These are phyloP conservation scores for Sherardia arvensis DNA, from an alignment of 257 asterid species.

Conservation along the genomic window DNA sequence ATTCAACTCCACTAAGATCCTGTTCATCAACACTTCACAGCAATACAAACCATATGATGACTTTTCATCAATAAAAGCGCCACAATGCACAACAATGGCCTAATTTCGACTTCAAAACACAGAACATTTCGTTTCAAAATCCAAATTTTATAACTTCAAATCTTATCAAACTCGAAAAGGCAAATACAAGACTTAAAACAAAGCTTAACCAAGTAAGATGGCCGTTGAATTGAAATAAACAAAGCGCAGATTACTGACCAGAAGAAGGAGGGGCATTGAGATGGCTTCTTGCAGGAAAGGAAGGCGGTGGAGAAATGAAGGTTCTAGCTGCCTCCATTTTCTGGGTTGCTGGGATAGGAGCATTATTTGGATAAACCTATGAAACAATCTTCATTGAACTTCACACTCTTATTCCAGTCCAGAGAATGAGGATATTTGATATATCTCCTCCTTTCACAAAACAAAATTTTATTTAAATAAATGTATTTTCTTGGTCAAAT, in stretches of 20 bases:
- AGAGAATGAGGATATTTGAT: slow-evolving; percentile 3
- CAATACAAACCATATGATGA: neutral
- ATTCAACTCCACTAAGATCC: neutral
- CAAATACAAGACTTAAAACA: neutral
- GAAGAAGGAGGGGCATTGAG: slow-evolving; percentile 36
- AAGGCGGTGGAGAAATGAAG: slow-evolving; percentile 58
- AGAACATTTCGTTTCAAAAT: neutral
- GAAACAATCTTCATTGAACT: neutral
- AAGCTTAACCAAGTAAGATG: neutral
- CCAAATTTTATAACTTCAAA: neutral
- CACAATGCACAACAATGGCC: neutral
- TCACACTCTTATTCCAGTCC: neutral
- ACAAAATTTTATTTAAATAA: too few species aligned
- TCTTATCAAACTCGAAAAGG: neutral
- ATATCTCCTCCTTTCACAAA: neutral
- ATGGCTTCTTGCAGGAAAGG: slow-evolving; percentile 42
- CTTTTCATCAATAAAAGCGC: neutral
- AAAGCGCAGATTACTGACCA: slow-evolving; percentile 22
- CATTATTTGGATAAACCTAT: neutral
- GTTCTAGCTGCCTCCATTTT: slow-evolving; percentile 69
- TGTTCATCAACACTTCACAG: neutral
- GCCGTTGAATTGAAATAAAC: neutral
- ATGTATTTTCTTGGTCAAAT: neutral
- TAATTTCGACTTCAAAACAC: neutral
- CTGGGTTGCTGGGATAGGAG: neutral